phyloP scores from a whole-genome alignment of 2,329 filamentous ascomycete species.

The Aspergillus intermedius region DNA sequence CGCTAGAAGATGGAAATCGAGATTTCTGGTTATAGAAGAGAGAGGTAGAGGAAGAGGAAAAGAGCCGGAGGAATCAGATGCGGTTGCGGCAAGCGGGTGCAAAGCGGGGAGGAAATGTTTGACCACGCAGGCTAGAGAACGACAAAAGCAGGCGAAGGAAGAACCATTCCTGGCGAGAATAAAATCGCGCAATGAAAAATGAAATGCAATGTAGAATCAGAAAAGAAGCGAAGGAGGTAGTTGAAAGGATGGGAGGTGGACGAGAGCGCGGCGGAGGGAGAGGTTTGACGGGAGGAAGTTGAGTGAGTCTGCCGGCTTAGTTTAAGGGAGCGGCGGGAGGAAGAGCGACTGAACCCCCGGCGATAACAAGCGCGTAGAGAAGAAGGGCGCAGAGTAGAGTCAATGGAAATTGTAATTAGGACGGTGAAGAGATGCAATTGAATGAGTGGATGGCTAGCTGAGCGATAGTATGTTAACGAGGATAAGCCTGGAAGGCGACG shows the following conservation, averaged over 20 bases:
- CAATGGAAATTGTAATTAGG: constrained; percentile 11
- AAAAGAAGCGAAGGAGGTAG: constrained; percentile 12
- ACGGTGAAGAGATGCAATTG: constrained; percentile 7
- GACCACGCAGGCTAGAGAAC: constrained; percentile 36
- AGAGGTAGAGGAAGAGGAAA: constrained; percentile 14
- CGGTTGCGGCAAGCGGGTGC: constrained; percentile 31
- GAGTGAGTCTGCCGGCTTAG: constrained; percentile 3
- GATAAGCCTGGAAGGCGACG: constrained; percentile 6
- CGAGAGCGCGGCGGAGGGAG: constrained; percentile 17
- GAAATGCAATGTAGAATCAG: constrained; percentile 13
- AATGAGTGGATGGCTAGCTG: constrained; percentile 12
- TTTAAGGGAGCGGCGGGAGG: background rate
- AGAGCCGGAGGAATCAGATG: constrained; percentile 12
- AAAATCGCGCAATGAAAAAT: constrained; percentile 19
- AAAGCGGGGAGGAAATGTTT: constrained; percentile 34
- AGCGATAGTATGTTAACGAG: constrained; percentile 6
- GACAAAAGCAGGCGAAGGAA: constrained; percentile 30
- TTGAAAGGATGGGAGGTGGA: constrained; percentile 13
- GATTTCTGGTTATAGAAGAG: constrained; percentile 5
- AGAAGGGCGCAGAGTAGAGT: background rate
- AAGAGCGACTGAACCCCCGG: background rate
- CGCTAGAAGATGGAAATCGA: constrained; percentile 1
- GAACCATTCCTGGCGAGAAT: constrained; percentile 35
- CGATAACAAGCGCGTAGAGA: constrained; percentile 8
- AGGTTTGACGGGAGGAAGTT: constrained; percentile 17